Evolutionary conservation across 352 stramenopile species (phyloP), one percentile per base, ranked within the genome.

Genomic region (Phytophthora vignae): DNA sequence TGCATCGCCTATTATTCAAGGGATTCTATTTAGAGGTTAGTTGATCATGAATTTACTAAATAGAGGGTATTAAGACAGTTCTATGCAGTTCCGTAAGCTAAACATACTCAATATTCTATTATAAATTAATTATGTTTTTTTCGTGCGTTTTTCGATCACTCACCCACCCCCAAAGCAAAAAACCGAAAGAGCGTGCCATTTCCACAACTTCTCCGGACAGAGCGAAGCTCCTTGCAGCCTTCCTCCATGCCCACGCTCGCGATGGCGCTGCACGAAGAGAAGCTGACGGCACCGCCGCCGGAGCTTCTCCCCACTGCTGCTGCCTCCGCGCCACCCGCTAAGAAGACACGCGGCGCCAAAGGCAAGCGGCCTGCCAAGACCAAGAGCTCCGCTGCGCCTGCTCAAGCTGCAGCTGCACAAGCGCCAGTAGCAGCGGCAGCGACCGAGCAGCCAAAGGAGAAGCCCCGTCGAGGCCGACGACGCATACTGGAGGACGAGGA

Each of bases 401-500:
- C 11, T 21, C 1, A 12, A 7, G 31, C 44, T 3, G 8, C 55
- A 46, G 33, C 33, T 4, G 22, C 22, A 25, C 22, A 25, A 25
- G 22, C 22, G 22, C 3, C 6, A 31, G 27, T 2, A 27, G 14
- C 38, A 31, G 33, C 29, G 36, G 31, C 64, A 50, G 11, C 36
- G 10, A 15, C 50, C 33, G 8, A 63, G n/a, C 62, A 48, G 27
- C 64, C 60, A 0, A 73, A 70, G 62, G 49, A 74, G 27, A 77
- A 77, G 12, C 62, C 62, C 5, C 62, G 62, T 21, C 82, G 85
- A 19, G 85, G 85, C 2, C 78, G 85, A 1, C 76, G 78, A 12
- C 82, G 74, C 17, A 64, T 93, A 17, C 74, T 93, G 31, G 80
- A 93, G 68, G 74, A 93, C 58, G 85, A 91, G 36, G 85, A 78